Evolutionary conservation across 306 rosid genomes (phyloP).

Genomic region (Clitoria ternatea): DNA sequence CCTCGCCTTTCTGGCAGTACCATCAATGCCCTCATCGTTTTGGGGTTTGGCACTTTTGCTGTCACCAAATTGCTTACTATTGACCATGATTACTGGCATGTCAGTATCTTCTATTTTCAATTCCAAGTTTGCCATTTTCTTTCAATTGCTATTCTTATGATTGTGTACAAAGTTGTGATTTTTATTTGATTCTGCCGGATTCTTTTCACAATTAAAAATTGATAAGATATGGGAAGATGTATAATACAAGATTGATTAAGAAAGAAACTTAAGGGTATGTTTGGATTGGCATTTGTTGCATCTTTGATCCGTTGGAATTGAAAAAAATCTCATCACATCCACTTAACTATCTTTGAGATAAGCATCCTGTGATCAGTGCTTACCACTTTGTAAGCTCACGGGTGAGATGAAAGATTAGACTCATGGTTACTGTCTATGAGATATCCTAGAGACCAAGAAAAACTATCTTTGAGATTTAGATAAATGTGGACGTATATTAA

Average conservation of each 20-base stretch:
- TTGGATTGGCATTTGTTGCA: too few relatives aligned
- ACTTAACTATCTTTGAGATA: too few relatives aligned
- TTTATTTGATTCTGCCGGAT: neutral
- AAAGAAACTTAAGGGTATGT: neutral
- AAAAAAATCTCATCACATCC: too few relatives aligned
- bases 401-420: too few relatives aligned
- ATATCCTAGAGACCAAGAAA: too few relatives aligned
- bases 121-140: neutral
- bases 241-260: neutral
- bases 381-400: too few relatives aligned
- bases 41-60: constrained; percentile 82
- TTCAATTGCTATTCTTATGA: neutral
- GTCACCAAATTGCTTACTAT: constrained; percentile 83
- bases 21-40: constrained; percentile 66
- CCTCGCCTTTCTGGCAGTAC: constrained; percentile 42
- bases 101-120: constrained; percentile 34
- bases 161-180: too few relatives aligned
- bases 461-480: too few relatives aligned
- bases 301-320: too few relatives aligned
- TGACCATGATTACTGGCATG: constrained; percentile 94
- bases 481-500: too few relatives aligned
- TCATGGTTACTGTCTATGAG: too few relatives aligned
- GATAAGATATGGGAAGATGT: neutral
- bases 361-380: too few relatives aligned
- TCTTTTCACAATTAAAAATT: neutral